Base-by-base conservation (phyloP, 2,329 filamentous ascomycete genomes). In the Lasiodiplodia hormozganensis region DNA sequence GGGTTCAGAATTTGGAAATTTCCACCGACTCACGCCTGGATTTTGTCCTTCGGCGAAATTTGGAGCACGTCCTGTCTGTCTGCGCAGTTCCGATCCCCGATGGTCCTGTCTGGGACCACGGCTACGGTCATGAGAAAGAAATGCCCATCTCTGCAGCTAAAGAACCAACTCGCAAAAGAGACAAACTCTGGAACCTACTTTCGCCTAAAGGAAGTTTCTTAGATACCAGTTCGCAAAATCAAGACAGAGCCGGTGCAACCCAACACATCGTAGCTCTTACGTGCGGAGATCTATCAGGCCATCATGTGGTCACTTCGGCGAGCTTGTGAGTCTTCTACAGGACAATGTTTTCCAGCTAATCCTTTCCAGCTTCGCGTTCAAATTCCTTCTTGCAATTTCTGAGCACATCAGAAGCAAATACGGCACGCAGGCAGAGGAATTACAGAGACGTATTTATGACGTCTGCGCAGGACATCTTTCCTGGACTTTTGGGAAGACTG, bases 1-100 rank as follows among this genome's bases (percentile, higher is more conserved):
- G 7, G 18, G 25, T 51, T 34, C 49, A 21, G 40, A 47, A 40
- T 21, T 21, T 58, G 11, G 10, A 23, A 6, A 43, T 54, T 21
- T 69, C 64, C 3, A 10, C 43, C 4, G 12, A 52, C 31, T 18
- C 49, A 4, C 25, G 60, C 6, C 36, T 70, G 10, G 67, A 70
- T 34, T 71, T 70, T 31, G 28, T 53, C 6, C 16, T 69, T 3
- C 38, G 69, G 3, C 69, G 70, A 2, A 70, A 71, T 36, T 36
- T 71, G n/a, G 64, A 70, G 21, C 70, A 71, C 21, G 69, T 71
- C n/a, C 69, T 71, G 23, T 70, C 62, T 28, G 70, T 71, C 7
- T 71, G 70, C 34, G 25, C 40, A 28, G 64, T 71, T 18, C 58
- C 40, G 23, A 36, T 64, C 18, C 21, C 43, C 12, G 28, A 53